Percentiles rank a stretch among this genome's conserved stretches.
Conservation (phyloP, 176 grass and related monocot species). For the Musa troglodytarum region DNA sequence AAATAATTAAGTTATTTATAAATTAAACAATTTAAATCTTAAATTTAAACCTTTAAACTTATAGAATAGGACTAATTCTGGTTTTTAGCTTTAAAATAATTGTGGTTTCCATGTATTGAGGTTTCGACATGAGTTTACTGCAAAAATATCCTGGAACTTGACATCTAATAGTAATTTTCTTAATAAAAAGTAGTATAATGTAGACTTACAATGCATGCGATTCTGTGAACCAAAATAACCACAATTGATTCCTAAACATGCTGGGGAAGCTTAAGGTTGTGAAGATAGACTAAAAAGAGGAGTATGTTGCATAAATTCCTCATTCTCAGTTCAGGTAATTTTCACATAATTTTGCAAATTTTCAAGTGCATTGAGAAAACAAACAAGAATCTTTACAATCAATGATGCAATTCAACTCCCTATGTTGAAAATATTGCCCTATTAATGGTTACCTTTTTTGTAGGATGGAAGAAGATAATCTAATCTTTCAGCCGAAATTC, state of each 20-base stretch:
- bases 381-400: background rate
- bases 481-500: conserved; percentile 76
- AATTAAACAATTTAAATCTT: too few species aligned
- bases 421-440: background rate
- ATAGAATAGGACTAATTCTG: too few species aligned
- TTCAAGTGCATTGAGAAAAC: background rate
- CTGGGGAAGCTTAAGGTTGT: background rate
- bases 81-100: too few species aligned
- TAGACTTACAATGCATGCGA: too few species aligned
- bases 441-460: conserved; percentile 41
- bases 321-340: background rate
- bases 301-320: background rate
- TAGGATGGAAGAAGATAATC: conserved; percentile 84
- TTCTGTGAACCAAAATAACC: background rate
- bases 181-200: too few species aligned
- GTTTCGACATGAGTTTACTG: too few species aligned
- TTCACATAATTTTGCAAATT: too few species aligned
- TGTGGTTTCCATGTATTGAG: too few species aligned
- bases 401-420: background rate
- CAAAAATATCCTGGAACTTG: too few species aligned
- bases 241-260: background rate
- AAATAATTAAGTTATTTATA: too few species aligned
- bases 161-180: too few species aligned
- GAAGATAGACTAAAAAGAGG: background rate
- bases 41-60: too few species aligned